Conservation (phyloP, 1,139 yeast species). For the Candida albicans region DNA sequence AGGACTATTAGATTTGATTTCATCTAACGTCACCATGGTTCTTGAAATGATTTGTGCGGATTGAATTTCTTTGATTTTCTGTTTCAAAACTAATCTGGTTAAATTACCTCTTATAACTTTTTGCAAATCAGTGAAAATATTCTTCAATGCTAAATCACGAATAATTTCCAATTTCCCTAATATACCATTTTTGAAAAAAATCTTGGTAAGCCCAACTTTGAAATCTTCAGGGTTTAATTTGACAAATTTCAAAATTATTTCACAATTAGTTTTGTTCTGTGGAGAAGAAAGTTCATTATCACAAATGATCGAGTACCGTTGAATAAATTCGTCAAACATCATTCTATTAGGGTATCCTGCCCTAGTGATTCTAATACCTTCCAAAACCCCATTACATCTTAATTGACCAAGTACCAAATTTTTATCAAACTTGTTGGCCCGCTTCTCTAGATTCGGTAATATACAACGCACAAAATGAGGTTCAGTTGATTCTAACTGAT, state of each 20-base stretch:
- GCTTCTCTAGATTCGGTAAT: constrained; percentile 79
- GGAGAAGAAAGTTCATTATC: constrained; percentile 47
- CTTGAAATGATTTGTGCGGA: constrained; percentile 70
- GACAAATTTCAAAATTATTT: constrained; percentile 60
- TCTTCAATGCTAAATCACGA: constrained; percentile 65
- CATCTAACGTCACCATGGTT: constrained; percentile 57
- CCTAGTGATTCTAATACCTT: constrained; percentile 95
- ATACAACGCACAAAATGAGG: constrained; percentile 98
- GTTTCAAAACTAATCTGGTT: constrained; percentile 53
- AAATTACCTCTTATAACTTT: constrained; percentile 65
- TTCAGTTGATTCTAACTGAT: constrained; percentile 74
- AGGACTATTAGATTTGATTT: constrained; percentile 54
- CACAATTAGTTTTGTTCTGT: constrained; percentile 63
- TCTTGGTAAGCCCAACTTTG: constrained; percentile 81
- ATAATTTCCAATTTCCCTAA: constrained; percentile 80
- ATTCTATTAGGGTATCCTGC: constrained; percentile 96
- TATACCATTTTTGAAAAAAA: constrained; percentile 93
- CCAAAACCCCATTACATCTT: constrained; percentile 95
- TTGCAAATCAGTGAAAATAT: constrained; percentile 62
- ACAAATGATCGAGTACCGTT: constrained; percentile 68
- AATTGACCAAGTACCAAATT: constrained; percentile 81
- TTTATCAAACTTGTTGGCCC: constrained; percentile 72
- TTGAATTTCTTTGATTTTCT: constrained; percentile 58
- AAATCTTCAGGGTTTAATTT: constrained; percentile 63
- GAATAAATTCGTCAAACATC: constrained; percentile 76